Evolutionary conservation across 176 grass and related monocot species (phyloP).

Genomic region (Juncus effusus): DNA sequence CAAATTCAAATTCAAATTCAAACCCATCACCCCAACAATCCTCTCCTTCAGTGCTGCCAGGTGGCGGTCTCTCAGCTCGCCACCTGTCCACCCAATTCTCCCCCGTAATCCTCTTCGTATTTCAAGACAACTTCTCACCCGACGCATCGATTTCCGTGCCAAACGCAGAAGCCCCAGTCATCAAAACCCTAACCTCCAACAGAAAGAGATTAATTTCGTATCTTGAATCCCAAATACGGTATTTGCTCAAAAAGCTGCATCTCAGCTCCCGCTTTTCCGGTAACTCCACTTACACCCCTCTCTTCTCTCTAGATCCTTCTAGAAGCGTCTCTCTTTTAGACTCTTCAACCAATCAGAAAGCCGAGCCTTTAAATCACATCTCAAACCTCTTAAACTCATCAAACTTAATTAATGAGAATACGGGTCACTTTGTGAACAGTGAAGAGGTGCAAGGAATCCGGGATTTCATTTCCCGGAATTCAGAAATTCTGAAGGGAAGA

Average conservation of each 20-base stretch:
- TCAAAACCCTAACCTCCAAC: slow-evolving; percentile 48
- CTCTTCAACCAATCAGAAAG: slow-evolving; percentile 48
- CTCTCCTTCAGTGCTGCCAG: slow-evolving; percentile 29
- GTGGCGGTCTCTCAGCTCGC: slow-evolving; percentile 38
- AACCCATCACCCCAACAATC: slow-evolving; percentile 45
- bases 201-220: slow-evolving; percentile 69
- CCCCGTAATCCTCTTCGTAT: slow-evolving; percentile 87
- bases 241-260: slow-evolving; percentile 82
- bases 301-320: slow-evolving; percentile 85
- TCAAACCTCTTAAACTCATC: slow-evolving; percentile 56
- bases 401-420: slow-evolving; percentile 58
- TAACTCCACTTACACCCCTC: slow-evolving; percentile 48
- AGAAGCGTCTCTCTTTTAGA: slow-evolving; percentile 53
- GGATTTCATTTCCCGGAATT: slow-evolving; percentile 81
- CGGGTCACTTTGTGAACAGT: slow-evolving; percentile 40
- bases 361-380: slow-evolving; percentile 52
- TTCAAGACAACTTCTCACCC: slow-evolving; percentile 43
- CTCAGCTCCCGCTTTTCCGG: slow-evolving; percentile 48
- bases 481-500: slow-evolving; percentile 65
- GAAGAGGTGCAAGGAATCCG: slow-evolving; percentile 83
- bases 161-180: slow-evolving; percentile 39
- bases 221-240: slow-evolving; percentile 67
- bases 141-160: slow-evolving; percentile 39
- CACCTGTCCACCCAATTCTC: slow-evolving; percentile 54
- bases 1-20: slow-evolving; percentile 22